Conservation (phyloP, 495 filamentous ascomycete species). For the Neurospora sp. region DNA sequence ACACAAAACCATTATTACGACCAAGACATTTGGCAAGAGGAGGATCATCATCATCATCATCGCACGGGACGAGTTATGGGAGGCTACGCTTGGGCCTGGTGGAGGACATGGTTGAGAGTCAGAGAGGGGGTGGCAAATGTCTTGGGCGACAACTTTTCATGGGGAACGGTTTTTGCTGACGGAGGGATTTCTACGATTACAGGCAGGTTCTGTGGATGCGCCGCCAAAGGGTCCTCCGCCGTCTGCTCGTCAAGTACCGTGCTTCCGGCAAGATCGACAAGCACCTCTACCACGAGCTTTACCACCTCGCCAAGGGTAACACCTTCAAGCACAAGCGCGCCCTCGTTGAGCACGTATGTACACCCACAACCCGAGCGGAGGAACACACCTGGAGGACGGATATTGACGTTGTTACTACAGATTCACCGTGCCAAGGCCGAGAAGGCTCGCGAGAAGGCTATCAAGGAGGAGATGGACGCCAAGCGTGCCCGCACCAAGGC, state of each 20-base stretch:
- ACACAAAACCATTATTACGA: neutral
- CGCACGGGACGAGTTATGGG: neutral
- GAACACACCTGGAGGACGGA: neutral
- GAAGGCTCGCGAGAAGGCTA: conserved; percentile 81
- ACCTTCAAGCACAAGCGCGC: conserved; percentile 99
- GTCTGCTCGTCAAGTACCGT: conserved; percentile 98
- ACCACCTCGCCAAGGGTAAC: conserved; percentile 99
- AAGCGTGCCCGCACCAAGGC: conserved; percentile 99
- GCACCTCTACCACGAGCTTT: conserved; percentile 99
- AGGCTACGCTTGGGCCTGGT: neutral
- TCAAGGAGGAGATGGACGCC: conserved; percentile 99
- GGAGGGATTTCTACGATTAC: conserved; percentile 13
- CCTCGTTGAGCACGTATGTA: conserved; percentile 97
- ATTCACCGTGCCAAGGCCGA: conserved; percentile 99
- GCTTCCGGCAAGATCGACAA: conserved; percentile 99
- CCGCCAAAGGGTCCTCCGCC: conserved; percentile 96
- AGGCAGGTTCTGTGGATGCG: conserved; percentile 99
- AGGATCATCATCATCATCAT: neutral
- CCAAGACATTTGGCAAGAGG: conserved; percentile 1
- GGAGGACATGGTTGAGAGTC: neutral
- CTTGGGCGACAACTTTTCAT: neutral
- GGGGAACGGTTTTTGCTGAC: conserved; percentile 16
- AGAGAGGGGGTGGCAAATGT: neutral
- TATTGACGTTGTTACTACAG: conserved; percentile 37
- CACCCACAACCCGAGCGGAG: neutral